Percentiles rank a stretch among this genome's conserved stretches.
Evolutionary conservation across 257 asterid species (phyloP).

Genomic region (Scutellaria baicalensis): DNA sequence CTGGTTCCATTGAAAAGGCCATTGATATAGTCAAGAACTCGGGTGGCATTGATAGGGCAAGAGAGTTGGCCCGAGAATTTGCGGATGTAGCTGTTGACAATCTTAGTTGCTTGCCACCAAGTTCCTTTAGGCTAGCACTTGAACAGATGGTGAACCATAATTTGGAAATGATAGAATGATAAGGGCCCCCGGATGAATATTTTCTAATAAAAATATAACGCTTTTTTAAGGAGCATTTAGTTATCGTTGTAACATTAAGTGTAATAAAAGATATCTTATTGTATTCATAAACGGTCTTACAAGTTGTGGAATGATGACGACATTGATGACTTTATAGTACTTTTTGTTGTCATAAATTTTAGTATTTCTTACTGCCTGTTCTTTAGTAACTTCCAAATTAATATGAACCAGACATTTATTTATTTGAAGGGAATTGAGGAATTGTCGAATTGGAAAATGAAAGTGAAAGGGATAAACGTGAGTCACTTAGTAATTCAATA

Average conservation of each 20-base stretch:
- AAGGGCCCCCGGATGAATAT: too few species aligned
- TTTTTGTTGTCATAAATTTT: too few species aligned
- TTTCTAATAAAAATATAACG: too few species aligned
- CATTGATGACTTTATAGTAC: not conserved
- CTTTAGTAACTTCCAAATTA: not conserved
- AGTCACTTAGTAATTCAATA: too few species aligned
- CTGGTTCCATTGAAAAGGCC: constrained; percentile 66
- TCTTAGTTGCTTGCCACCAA: constrained; percentile 50
- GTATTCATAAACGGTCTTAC: too few species aligned
- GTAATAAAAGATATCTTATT: too few species aligned
- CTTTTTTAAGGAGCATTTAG: too few species aligned
- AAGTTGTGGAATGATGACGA: too few species aligned
- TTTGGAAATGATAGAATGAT: constrained; percentile 51
- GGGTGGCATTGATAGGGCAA: constrained; percentile 61
- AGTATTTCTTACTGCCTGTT: not conserved
- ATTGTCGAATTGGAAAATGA: too few species aligned
- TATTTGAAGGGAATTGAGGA: too few species aligned
- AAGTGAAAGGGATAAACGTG: too few species aligned
- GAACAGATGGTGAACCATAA: constrained; percentile 60
- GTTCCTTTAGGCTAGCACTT: constrained; percentile 45
- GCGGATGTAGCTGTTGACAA: constrained; percentile 53
- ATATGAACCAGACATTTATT: not conserved
- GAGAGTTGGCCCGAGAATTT: constrained; percentile 52
- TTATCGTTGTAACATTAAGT: too few species aligned
- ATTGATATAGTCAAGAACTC: constrained; percentile 43